These are phyloP conservation scores for Trypanosoma scelopori DNA, from an alignment of 208 protist genomes.

Conservation along the genomic window DNA sequence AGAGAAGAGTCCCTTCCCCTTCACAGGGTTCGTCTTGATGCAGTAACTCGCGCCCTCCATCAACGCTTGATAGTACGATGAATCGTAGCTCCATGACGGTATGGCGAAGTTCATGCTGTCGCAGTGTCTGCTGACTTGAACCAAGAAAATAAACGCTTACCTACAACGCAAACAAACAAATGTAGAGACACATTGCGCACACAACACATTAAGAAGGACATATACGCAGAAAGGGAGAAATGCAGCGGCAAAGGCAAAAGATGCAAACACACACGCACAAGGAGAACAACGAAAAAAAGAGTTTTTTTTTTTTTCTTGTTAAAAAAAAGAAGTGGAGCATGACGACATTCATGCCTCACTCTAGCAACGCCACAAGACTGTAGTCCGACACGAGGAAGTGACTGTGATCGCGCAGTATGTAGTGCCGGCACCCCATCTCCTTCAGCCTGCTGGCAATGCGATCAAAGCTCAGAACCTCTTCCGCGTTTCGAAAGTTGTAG, in stretches of 20 bases:
- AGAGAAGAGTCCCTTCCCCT: slow-evolving; percentile 69
- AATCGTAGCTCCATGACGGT: slow-evolving; percentile 51
- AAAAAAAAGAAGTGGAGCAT: slow-evolving; percentile 3
- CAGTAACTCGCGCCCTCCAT: slow-evolving; percentile 38
- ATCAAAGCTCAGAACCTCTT: slow-evolving; percentile 76
- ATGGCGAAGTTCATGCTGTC: slow-evolving; percentile 12
- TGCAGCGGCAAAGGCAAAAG: slow-evolving; percentile 6
- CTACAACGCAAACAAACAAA: slow-evolving; percentile 6
- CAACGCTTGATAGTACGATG: slow-evolving; percentile 38
- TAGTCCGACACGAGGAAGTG: slow-evolving; percentile 74
- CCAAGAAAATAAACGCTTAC: too few relatives aligned
- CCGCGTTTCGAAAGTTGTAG: slow-evolving; percentile 70
- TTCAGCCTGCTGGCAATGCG: slow-evolving; percentile 73
- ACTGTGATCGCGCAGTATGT: slow-evolving; percentile 67
- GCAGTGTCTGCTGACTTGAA: too few relatives aligned
- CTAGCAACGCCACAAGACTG: slow-evolving; percentile 52
- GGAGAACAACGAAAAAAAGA: too few relatives aligned
- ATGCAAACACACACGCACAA: slow-evolving; percentile 9
- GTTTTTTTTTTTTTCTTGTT: too few relatives aligned
- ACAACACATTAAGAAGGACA: slow-evolving; percentile 15
- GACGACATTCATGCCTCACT: slow-evolving; percentile 5
- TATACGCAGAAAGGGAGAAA: slow-evolving; percentile 11
- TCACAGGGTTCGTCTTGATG: slow-evolving; percentile 51
- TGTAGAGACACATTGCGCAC: slow-evolving; percentile 10
- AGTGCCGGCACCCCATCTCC: slow-evolving; percentile 76